These are phyloP conservation scores for Hericium erinaceus DNA, from an alignment of 768 basidiomycete genomes.

Conservation along the genomic window DNA sequence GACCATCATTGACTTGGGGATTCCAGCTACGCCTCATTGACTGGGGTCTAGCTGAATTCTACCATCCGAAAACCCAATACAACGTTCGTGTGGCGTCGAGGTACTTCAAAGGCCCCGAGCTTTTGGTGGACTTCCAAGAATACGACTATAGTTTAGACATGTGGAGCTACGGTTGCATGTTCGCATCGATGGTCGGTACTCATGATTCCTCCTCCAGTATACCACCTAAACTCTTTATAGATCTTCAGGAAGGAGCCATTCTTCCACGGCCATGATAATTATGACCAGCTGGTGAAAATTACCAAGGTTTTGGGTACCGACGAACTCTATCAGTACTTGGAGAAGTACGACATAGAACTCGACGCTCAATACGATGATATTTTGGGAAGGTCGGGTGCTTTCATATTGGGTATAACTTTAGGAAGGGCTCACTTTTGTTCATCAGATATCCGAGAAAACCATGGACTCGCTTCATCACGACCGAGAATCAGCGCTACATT, in stretches of 20 bases:
- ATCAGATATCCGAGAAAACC: conserved; percentile 84
- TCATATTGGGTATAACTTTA: conserved; percentile 1
- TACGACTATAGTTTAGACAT: conserved; percentile 97
- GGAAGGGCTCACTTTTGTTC: conserved; percentile 1
- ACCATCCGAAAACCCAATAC: conserved; percentile 95
- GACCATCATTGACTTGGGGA: background rate
- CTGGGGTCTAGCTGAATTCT: conserved; percentile 98
- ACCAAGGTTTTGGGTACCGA: conserved; percentile 96
- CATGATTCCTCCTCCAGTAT: background rate
- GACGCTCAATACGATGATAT: conserved; percentile 96
- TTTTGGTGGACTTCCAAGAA: conserved; percentile 95
- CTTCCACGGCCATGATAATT: conserved; percentile 99
- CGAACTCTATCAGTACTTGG: conserved; percentile 84
- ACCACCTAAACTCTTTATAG: conserved; percentile 29
- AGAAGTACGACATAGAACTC: conserved; percentile 92
- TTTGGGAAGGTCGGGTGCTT: conserved; percentile 56
- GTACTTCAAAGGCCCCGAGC: conserved; percentile 97
- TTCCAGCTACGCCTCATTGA: conserved; percentile 87
- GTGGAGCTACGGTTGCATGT: conserved; percentile 99
- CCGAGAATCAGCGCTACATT: conserved; percentile 92
- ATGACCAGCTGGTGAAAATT: conserved; percentile 97
- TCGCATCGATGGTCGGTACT: conserved; percentile 84
- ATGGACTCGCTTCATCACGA: conserved; percentile 92
- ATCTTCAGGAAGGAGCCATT: conserved; percentile 99
- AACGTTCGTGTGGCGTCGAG: conserved; percentile 95